Percentiles rank a stretch among this genome's conserved stretches.
Evolutionary conservation across 192 early-diverging fungal genomes (phyloP).

Genomic region (Chytriomyces confervae): DNA sequence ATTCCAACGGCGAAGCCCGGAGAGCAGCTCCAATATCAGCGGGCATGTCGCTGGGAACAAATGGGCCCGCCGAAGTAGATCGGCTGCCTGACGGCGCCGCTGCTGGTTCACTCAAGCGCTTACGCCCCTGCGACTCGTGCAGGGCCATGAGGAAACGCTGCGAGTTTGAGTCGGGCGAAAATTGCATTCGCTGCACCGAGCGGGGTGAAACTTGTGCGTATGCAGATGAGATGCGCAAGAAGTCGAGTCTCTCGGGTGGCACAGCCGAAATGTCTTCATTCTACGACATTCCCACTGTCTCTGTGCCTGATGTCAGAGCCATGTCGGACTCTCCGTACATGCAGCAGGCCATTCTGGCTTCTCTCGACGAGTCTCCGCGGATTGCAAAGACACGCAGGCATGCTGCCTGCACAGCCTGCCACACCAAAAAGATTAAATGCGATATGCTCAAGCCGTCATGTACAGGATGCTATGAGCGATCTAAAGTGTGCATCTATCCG

Average conservation of each 20-base stretch:
- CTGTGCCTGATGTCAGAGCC: neutral
- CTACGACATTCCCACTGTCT: neutral
- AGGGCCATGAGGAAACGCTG: neutral
- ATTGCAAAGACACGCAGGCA: neutral
- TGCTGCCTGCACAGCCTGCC: constrained; percentile 8
- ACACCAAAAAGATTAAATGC: constrained; percentile 17
- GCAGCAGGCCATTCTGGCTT: neutral
- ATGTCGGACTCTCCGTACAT: neutral
- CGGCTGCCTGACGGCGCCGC: neutral
- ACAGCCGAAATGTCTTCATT: neutral
- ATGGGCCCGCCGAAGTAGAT: neutral
- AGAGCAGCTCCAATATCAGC: neutral
- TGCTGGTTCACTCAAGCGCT: neutral
- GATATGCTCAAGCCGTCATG: constrained; percentile 10
- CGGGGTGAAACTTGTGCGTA: neutral
- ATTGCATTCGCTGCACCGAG: neutral
- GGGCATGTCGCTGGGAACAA: neutral
- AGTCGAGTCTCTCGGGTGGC: neutral
- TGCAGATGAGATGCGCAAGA: neutral
- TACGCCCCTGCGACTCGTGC: neutral
- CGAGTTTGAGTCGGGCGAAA: neutral
- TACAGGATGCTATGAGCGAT: neutral
- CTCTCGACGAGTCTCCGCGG: neutral
- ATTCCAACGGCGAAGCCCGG: neutral
- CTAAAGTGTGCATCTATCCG: neutral